Base-by-base conservation (phyloP, 192 early-diverging fungal genomes). In the Gamsiella multidivaricata region DNA sequence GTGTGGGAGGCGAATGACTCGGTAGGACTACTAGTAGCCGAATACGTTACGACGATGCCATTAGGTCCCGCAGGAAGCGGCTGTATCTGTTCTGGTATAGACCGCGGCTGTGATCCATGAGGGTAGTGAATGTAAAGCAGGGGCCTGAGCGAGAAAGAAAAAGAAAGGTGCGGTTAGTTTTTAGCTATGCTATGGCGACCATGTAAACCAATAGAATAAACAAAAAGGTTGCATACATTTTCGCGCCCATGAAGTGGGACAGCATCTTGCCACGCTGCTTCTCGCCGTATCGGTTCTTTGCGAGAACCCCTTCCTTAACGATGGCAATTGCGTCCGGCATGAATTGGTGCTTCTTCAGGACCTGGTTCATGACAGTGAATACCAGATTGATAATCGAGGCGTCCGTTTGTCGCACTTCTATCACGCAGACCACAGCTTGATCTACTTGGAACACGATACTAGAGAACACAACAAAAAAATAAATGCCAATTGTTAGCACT, bases 331-430 rank as follows among this genome's bases (percentile, higher is more conserved):
- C 86, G 59, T 92, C 91, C 2, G 91, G 79, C 64, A 93, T 74
- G 51, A 94, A 87, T 61, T 81, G 79, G 65, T 94, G 92, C 7
- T 84, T 73, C 39, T 94, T 88, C n/a, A 94, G 60, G 18, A 93
- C 85, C 12, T 82, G 81, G 62, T 85, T 83, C 47, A 92, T 84
- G 12, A 93, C 76, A 17, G 82, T 70, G 9, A 90, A 86, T 0
- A 86, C 83, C 14, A 88, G 49, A 54, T 86, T 85, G 17, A 83
- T 65, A 39, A 86, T 59, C 56, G 46, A 32, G 1, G 34, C 0
- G 4, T 56, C 69, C 6, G 42, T 20, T 22, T 66, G 43, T 32
- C 51, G 59, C 6, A 60, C 64, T 39, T 79, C 65, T 18, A 81
- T 45, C 5, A 69, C 31, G 42, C 79, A 84, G 2, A 82, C 79